phyloP scores from a whole-genome alignment of 2,329 filamentous ascomycete species.

The Penicillium janthinellum region DNA sequence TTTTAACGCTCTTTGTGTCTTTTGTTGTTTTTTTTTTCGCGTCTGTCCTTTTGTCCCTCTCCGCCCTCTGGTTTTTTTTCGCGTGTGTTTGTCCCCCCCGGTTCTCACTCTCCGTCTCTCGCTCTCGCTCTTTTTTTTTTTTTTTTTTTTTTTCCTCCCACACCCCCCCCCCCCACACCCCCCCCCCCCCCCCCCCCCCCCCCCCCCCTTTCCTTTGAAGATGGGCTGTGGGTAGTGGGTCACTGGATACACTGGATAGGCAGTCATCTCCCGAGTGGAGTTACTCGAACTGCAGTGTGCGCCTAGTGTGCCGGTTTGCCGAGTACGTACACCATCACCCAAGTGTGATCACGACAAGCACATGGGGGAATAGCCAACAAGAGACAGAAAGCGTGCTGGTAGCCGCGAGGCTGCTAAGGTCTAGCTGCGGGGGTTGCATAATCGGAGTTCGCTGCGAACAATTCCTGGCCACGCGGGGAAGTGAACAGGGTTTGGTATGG shows the following conservation, averaged over 20 bases:
- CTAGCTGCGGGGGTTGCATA: not conserved
- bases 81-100: no score
- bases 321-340: constrained; percentile 15
- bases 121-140: no score
- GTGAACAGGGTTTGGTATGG: not conserved
- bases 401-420: not conserved
- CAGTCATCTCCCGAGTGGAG: not conserved
- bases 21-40: no score
- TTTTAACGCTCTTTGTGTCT: no score
- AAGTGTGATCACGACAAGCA: not conserved
- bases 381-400: not conserved
- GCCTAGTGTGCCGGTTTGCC: constrained; percentile 38
- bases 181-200: no score
- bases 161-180: no score
- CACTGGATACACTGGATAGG: not conserved
- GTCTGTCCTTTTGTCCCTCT: no score
- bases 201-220: not conserved
- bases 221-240: not conserved
- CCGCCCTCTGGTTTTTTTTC: no score
- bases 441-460: not conserved
- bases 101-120: no score
- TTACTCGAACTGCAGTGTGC: constrained; percentile 4
- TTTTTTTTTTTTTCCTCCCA: no score
- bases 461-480: not conserved
- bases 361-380: not conserved